These are phyloP conservation scores for Naganishia kalamii DNA, from an alignment of 768 basidiomycete genomes.

Conservation along the genomic window DNA sequence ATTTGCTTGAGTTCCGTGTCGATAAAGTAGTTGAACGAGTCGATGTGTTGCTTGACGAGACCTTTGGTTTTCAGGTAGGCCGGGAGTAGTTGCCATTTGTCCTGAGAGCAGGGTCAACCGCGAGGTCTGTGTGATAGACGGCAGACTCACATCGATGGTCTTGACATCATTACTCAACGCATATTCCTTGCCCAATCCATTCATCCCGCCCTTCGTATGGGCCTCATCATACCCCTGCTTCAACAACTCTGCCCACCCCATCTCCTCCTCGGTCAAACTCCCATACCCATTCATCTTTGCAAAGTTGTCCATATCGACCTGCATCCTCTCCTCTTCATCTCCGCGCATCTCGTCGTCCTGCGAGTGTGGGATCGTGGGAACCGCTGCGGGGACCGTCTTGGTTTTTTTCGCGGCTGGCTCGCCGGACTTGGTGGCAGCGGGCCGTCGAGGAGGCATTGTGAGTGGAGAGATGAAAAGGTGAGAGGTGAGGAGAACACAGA, in stretches of 20 bases:
- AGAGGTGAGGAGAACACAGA: too few relatives aligned
- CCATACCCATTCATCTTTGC: constrained; percentile 27
- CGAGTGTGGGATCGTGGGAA: background rate
- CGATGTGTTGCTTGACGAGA: constrained; percentile 97
- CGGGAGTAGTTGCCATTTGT: constrained; percentile 96
- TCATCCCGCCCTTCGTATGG: constrained; percentile 25
- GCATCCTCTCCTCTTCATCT: background rate
- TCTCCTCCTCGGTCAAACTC: constrained; percentile 35
- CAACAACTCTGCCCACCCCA: constrained; percentile 45
- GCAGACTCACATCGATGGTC: constrained; percentile 66
- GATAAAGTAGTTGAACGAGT: constrained; percentile 98
- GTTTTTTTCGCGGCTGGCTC: constrained; percentile 1
- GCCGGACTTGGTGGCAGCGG: background rate
- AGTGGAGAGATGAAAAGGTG: too few relatives aligned
- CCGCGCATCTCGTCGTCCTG: background rate
- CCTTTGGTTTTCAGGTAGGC: constrained; percentile 97
- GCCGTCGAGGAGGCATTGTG: background rate
- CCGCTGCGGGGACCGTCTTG: background rate
- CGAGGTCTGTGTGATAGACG: background rate
- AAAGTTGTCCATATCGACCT: background rate
- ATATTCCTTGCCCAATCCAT: constrained; percentile 53
- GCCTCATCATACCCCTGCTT: constrained; percentile 29
- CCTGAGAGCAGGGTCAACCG: constrained; percentile 54
- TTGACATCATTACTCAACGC: constrained; percentile 85
- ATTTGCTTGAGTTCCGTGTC: constrained; percentile 96